Evolutionary conservation across 208 protist species (phyloP), one percentile per base, ranked within the genome.

Genomic region (Leishmania mexicana): DNA sequence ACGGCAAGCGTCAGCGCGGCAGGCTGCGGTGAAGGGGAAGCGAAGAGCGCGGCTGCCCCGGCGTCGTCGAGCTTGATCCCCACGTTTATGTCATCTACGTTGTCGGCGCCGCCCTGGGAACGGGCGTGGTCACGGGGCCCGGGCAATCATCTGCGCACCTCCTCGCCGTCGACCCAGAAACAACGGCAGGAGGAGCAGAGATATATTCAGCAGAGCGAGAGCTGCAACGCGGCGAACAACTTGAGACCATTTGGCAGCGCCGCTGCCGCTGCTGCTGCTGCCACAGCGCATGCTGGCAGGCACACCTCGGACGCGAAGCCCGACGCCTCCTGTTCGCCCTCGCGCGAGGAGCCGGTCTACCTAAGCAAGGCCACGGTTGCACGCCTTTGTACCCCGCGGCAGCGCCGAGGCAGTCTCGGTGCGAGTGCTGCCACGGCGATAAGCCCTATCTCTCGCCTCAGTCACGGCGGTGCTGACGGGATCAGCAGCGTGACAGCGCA

Each of bases 341-440:
- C 78, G 6, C 83, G 77, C 78, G 79, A 70, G 64, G 78, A 81
- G 73, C 35, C 78, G 35, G 64, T 73, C 45, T 76, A 38, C 42
- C 80, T 89, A 17, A 89, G 82, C 7, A 54, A 67, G 8, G 82
- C 76, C 28, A 83, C 85, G 6, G 78, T 84, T 57, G 79, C 80
- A 6, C 85, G 82, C 0, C 83, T 89, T 24, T 76, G 79, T 62
- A 79, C 81, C 3, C 85, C 76, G 19, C 79, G 75, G 62, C 77
- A 58, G 21, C 81, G 75, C 7, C 76, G 81, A 19, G 60, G 57
- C 58, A 71, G 75, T 28, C 35, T 28, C 49, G 28, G 53, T 8
- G 40, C 10, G 1, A 67, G 70, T 4, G 77, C 72, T 40, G 74
- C 49, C 3, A 49, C 76, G 21, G 73, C 57, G 71, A 6, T 79